Conservation (phyloP, 1,139 yeast genomes). For the Neolecta irregularis region DNA sequence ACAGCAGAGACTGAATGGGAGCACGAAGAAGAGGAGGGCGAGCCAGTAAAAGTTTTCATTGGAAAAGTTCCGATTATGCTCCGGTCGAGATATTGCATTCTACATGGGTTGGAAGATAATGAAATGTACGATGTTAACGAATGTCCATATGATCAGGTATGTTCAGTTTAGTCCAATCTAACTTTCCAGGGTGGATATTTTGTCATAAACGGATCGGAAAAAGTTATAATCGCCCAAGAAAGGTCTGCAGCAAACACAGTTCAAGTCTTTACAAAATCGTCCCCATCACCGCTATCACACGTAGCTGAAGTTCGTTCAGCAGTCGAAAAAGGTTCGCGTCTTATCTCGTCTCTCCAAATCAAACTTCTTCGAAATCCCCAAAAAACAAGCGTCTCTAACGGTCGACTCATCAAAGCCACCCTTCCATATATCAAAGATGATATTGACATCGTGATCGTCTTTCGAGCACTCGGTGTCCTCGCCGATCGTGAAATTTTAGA, state of each 20-base stretch:
- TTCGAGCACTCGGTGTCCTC: conserved; percentile 94
- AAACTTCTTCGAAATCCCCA: conserved; percentile 74
- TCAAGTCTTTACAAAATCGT: conserved; percentile 94
- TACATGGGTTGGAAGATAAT: conserved; percentile 82
- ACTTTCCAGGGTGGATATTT: conserved; percentile 83
- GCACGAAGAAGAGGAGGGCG: conserved; percentile 42
- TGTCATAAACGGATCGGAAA: conserved; percentile 94
- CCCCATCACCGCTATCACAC: conserved; percentile 92
- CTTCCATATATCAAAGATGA: conserved; percentile 93
- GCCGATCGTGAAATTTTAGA: conserved; percentile 98
- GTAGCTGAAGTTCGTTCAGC: conserved; percentile 96
- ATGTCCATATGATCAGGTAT: conserved; percentile 69
- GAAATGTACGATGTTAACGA: conserved; percentile 91
- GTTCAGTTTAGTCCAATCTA: background rate
- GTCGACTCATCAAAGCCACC: conserved; percentile 76
- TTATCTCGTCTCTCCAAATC: conserved; percentile 86
- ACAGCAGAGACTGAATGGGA: conserved; percentile 55
- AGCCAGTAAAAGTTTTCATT: conserved; percentile 59
- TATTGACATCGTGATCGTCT: conserved; percentile 89
- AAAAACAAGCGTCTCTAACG: conserved; percentile 32
- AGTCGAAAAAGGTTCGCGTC: conserved; percentile 87
- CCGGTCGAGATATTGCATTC: conserved; percentile 87
- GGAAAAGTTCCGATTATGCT: conserved; percentile 98
- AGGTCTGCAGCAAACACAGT: conserved; percentile 96
- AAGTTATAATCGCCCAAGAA: conserved; percentile 95